These are phyloP conservation scores for Dianthus caryophyllus DNA, from an alignment of 148 eudicot genomes.

Conservation along the genomic window DNA sequence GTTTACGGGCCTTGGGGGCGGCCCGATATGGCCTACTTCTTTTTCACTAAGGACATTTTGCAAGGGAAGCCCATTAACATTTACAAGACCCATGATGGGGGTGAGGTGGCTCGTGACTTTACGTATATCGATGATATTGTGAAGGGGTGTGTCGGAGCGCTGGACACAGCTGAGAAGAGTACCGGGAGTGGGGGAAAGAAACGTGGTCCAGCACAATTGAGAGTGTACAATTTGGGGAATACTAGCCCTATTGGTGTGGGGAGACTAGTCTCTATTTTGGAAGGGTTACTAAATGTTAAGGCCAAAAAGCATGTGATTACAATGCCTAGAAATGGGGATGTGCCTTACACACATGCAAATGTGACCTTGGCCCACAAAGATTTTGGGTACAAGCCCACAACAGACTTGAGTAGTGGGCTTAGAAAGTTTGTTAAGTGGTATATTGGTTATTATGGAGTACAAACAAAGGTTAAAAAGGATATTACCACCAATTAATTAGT, in stretches of 20 bases:
- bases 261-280: conserved; percentile 60
- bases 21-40: conserved; percentile 96
- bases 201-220: conserved; percentile 64
- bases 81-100: conserved; percentile 57
- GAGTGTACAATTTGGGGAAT: conserved; percentile 83
- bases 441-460: conserved; percentile 70
- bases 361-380: conserved; percentile 70
- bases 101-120: conserved; percentile 89
- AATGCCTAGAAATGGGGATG: conserved; percentile 96
- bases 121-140: conserved; percentile 86
- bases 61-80: conserved; percentile 65
- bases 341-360: conserved; percentile 88
- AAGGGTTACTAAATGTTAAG: conserved; percentile 51
- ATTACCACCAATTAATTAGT: conserved; percentile 10
- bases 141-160: conserved; percentile 76
- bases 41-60: conserved; percentile 83
- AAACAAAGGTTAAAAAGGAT: conserved; percentile 60
- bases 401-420: conserved; percentile 71
- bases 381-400: conserved; percentile 81
- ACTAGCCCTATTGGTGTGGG: conserved; percentile 79
- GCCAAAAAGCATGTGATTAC: conserved; percentile 71
- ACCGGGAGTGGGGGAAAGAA: conserved; percentile 92
- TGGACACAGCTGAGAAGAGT: conserved; percentile 92
- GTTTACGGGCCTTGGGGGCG: conserved; percentile 97
- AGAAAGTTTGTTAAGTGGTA: conserved; percentile 95